phyloP scores from a whole-genome alignment of 257 asterid species.

The Linderniella brevidens region DNA sequence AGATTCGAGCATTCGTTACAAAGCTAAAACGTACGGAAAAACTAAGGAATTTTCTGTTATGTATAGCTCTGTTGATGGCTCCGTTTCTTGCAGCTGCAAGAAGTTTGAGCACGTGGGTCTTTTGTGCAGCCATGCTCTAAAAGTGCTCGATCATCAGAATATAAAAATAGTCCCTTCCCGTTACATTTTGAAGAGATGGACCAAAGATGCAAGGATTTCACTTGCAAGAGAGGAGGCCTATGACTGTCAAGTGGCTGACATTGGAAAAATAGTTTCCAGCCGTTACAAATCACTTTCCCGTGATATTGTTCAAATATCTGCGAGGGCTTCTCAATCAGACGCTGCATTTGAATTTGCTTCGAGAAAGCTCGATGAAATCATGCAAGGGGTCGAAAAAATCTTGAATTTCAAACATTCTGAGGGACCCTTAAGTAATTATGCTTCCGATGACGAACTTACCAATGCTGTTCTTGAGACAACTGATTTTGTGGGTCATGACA shows the following conservation, averaged over 20 bases:
- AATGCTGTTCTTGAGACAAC: slow-evolving; percentile 19
- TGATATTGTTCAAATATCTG: slow-evolving; percentile 32
- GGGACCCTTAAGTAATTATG: slow-evolving; percentile 20
- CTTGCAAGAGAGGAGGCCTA: slow-evolving; percentile 20
- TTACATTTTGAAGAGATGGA: slow-evolving; percentile 49
- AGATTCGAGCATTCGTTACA: slow-evolving; percentile 29
- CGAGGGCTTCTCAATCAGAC: slow-evolving; percentile 44
- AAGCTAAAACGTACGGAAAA: slow-evolving; percentile 41
- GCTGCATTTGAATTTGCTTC: slow-evolving; percentile 44
- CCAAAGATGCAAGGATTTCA: slow-evolving; percentile 38
- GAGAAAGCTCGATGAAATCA: slow-evolving; percentile 34
- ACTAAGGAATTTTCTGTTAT: slow-evolving; percentile 24
- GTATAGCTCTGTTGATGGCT: slow-evolving; percentile 29
- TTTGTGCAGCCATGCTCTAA: slow-evolving; percentile 45
- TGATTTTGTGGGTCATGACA: slow-evolving; percentile 25
- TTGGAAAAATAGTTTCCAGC: slow-evolving; percentile 24
- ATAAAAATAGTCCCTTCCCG: slow-evolving; percentile 34
- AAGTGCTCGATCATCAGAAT: slow-evolving; percentile 46
- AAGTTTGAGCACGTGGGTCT: slow-evolving; percentile 46
- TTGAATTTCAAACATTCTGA: slow-evolving; percentile 24
- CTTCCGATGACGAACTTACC: slow-evolving; percentile 19
- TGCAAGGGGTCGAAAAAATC: slow-evolving; percentile 43
- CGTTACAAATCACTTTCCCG: slow-evolving; percentile 40
- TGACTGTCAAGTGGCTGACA: slow-evolving; percentile 17
- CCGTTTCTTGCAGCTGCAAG: slow-evolving; percentile 51